phyloP scores from a whole-genome alignment of 148 eudicot genomes.

The Fagopyrum tataricum region DNA sequence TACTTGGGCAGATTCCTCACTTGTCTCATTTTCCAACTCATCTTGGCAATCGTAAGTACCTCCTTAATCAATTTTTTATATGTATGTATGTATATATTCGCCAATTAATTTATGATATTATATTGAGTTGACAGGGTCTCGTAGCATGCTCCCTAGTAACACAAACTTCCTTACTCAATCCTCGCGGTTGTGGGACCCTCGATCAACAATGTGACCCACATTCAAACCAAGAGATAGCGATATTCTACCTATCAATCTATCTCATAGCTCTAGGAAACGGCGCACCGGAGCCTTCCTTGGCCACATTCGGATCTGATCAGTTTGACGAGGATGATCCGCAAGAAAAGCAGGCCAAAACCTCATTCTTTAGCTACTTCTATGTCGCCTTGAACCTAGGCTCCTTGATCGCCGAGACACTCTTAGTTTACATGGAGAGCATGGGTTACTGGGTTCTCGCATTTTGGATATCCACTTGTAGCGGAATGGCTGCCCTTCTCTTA shows the following conservation, averaged over 20 bases:
- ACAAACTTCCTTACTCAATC: constrained; percentile 30
- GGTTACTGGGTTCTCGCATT: constrained; percentile 46
- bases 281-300: constrained; percentile 39
- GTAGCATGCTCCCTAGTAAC: constrained; percentile 36
- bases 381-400: constrained; percentile 46
- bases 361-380: constrained; percentile 50
- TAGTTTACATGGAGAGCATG: constrained; percentile 42
- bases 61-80: no score
- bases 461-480: constrained; percentile 43
- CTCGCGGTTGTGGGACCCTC: constrained; percentile 46
- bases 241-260: constrained; percentile 46
- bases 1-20: constrained; percentile 52
- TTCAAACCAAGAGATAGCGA: constrained; percentile 23
- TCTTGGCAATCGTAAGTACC: constrained; percentile 40
- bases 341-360: constrained; percentile 31
- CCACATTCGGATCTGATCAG: constrained; percentile 54
- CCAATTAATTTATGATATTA: no score
- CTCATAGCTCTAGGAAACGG: constrained; percentile 49
- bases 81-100: neutral
- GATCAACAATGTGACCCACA: constrained; percentile 41
- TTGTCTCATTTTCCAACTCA: constrained; percentile 42
- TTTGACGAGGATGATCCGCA: constrained; percentile 40
- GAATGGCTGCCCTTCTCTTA: constrained; percentile 35
- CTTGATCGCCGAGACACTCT: constrained; percentile 45
- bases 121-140: no score